Percentiles rank a stretch among this genome's conserved stretches.
These are phyloP conservation scores for Lactarius hatsudake DNA, from an alignment of 768 basidiomycete species.

Conservation along the genomic window DNA sequence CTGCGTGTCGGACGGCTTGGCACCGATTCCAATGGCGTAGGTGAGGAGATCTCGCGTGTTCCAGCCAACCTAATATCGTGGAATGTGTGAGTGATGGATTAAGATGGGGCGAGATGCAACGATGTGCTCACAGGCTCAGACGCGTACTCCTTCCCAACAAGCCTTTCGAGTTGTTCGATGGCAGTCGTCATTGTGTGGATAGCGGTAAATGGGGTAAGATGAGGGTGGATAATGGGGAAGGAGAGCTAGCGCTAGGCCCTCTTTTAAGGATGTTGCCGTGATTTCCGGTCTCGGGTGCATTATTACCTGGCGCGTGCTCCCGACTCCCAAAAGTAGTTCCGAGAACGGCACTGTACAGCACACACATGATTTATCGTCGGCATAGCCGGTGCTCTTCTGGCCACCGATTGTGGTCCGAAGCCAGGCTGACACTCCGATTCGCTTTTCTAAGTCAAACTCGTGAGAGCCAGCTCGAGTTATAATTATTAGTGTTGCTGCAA, in stretches of 20 bases:
- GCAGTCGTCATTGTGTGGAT: slow-evolving; percentile 6
- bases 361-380: too few species aligned
- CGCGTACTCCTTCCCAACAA: slow-evolving; percentile 55
- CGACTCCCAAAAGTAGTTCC: too few species aligned
- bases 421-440: too few species aligned
- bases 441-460: too few species aligned
- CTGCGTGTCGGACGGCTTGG: slow-evolving; percentile 66
- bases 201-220: background rate
- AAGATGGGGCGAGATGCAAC: background rate
- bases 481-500: too few species aligned
- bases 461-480: too few species aligned
- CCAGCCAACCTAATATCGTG: slow-evolving; percentile 63
- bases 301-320: background rate
- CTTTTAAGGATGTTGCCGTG: background rate
- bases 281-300: background rate
- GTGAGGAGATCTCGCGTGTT: slow-evolving; percentile 78
- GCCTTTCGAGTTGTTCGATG: slow-evolving; percentile 50
- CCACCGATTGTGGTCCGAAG: too few species aligned
- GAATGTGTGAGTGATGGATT: background rate
- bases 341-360: too few species aligned
- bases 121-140: slow-evolving; percentile 50
- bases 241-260: background rate
- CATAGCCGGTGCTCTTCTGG: too few species aligned
- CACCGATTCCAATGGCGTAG: slow-evolving; percentile 80
- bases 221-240: background rate